Evolutionary conservation across 2,329 filamentous ascomycete genomes (phyloP).

Genomic region (Colletotrichum spinosum): DNA sequence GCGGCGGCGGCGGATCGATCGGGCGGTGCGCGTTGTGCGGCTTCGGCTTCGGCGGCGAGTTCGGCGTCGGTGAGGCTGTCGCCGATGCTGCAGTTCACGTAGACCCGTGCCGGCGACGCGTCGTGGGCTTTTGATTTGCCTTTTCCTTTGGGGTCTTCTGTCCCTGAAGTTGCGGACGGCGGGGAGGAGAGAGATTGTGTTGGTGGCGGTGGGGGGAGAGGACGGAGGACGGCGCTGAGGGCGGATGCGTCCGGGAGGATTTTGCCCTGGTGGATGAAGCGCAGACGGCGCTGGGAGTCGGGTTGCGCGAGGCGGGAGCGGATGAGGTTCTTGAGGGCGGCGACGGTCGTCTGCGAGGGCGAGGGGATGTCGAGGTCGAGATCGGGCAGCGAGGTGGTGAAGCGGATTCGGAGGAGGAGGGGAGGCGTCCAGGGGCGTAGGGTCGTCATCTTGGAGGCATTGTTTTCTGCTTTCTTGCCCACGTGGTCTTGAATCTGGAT

Average conservation of each 20-base stretch:
- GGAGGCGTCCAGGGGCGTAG: constrained; percentile 47
- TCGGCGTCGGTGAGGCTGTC: constrained; percentile 76
- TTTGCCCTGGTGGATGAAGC: constrained; percentile 90
- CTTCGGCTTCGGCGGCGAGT: constrained; percentile 73
- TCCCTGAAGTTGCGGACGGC: constrained; percentile 44
- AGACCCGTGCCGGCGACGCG: constrained; percentile 67
- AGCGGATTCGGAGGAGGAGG: constrained; percentile 87
- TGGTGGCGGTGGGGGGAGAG: constrained; percentile 66
- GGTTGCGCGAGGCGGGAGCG: constrained; percentile 74
- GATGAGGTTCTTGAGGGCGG: constrained; percentile 85
- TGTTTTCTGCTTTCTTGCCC: not conserved
- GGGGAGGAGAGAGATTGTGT: constrained; percentile 58
- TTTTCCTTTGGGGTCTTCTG: constrained; percentile 59
- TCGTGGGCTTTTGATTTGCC: constrained; percentile 74
- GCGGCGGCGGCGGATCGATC: constrained; percentile 31
- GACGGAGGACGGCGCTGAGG: constrained; percentile 75
- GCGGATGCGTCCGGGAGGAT: constrained; percentile 81
- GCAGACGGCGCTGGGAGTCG: constrained; percentile 77
- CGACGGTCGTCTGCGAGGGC: constrained; percentile 77
- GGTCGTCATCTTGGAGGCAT: constrained; percentile 28
- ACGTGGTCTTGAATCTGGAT: not conserved
- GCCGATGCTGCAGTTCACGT: constrained; percentile 94
- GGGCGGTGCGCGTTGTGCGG: constrained; percentile 46
- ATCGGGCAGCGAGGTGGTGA: constrained; percentile 87
- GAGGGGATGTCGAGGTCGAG: constrained; percentile 80